Percentiles rank a stretch among this genome's conserved stretches.
Evolutionary conservation across 345 rosid genomes (phyloP).

Genomic region (Salix exigua): DNA sequence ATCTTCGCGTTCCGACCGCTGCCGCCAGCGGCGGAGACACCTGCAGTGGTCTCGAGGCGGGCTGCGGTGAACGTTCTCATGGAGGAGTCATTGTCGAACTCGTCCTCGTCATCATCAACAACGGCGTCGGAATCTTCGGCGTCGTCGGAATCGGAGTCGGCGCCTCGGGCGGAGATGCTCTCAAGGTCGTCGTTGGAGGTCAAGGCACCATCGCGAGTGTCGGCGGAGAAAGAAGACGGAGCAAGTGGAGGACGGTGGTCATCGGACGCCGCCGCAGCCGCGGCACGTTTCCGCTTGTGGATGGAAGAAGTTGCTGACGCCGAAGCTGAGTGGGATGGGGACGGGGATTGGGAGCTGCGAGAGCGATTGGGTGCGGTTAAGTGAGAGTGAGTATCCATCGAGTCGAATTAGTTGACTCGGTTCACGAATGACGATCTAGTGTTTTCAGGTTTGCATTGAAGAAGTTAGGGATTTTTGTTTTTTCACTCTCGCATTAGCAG

Average conservation of each 20-base stretch:
- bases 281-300: conserved; percentile 89
- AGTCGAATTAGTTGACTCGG: neutral
- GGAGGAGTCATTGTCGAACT: conserved; percentile 76
- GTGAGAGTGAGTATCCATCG: conserved; percentile 56
- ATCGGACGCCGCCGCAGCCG: conserved; percentile 57
- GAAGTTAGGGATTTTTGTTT: neutral
- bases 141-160: conserved; percentile 70
- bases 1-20: conserved; percentile 54
- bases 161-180: conserved; percentile 94
- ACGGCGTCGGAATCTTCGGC: conserved; percentile 88
- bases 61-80: conserved; percentile 84
- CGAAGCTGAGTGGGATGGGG: conserved; percentile 97
- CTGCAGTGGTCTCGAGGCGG: conserved; percentile 57
- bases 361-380: conserved; percentile 77
- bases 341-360: conserved; percentile 82
- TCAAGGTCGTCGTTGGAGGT: conserved; percentile 96
- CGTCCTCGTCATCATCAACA: conserved; percentile 92
- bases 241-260: conserved; percentile 80
- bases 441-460: conserved; percentile 1
- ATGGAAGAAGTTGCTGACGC: conserved; percentile 90
- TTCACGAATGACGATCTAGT: neutral
- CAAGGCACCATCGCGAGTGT: conserved; percentile 87
- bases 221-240: conserved; percentile 89
- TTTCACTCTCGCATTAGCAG: neutral
- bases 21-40: conserved; percentile 27